phyloP scores from a whole-genome alignment of 768 basidiomycete species.

The Termitomyces sp. region DNA sequence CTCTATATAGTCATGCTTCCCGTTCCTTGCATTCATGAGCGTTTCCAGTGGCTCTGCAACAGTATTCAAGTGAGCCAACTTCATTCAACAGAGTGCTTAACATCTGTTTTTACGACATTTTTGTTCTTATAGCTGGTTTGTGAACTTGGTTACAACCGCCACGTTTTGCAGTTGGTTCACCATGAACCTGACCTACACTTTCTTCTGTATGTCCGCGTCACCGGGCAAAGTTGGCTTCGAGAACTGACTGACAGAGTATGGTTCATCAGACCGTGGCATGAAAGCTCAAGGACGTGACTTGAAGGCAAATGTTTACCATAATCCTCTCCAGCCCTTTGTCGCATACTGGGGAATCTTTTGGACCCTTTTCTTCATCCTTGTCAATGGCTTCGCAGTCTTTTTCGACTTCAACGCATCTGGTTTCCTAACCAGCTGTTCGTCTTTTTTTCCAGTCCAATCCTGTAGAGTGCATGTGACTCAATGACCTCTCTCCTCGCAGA shows the following conservation, averaged over 20 bases:
- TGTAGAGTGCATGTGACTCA: neutral
- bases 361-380: conserved; percentile 55
- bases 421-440: conserved; percentile 45
- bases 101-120: neutral
- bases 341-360: conserved; percentile 71
- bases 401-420: conserved; percentile 53
- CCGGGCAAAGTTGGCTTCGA: neutral
- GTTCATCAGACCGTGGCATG: conserved; percentile 51
- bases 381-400: conserved; percentile 58
- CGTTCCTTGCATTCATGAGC: conserved; percentile 61
- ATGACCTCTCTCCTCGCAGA: conserved; percentile 22
- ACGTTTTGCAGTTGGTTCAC: conserved; percentile 68
- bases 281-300: conserved; percentile 63
- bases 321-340: conserved; percentile 60
- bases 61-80: conserved; percentile 47
- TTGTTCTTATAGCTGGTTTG: conserved; percentile 53
- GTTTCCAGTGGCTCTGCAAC: conserved; percentile 51
- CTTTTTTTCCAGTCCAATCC: neutral
- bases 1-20: conserved; percentile 32
- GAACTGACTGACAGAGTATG: conserved; percentile 6
- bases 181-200: conserved; percentile 71
- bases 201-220: conserved; percentile 50
- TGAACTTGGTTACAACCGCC: conserved; percentile 61
- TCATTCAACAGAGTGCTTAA: neutral
- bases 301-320: conserved; percentile 59